phyloP scores from a whole-genome alignment of 2,329 filamentous ascomycete genomes.

The Botrytis paeoniae region DNA sequence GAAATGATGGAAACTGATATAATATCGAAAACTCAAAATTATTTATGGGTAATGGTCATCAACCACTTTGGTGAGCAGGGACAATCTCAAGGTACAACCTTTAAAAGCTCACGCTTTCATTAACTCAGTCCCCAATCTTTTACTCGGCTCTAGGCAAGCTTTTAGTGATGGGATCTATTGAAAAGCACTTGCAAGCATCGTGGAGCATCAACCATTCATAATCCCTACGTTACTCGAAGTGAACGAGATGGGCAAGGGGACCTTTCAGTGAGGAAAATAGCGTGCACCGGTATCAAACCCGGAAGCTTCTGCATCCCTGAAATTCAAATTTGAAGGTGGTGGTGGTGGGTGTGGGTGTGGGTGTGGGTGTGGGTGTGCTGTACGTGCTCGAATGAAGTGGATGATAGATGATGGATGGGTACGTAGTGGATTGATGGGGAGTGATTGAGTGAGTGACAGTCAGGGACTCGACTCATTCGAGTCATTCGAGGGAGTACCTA shows the following conservation, averaged over 20 bases:
- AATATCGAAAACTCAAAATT: constrained; percentile 4
- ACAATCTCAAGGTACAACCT: neutral
- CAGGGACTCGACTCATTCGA: neutral
- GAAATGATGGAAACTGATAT: neutral
- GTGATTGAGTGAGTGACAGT: neutral
- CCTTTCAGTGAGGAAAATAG: neutral
- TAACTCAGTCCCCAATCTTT: neutral
- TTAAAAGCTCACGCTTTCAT: neutral
- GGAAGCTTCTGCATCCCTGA: neutral
- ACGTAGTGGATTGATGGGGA: neutral
- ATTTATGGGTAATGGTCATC: neutral
- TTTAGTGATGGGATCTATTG: constrained; percentile 6
- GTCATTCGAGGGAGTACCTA: neutral
- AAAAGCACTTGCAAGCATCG: constrained; percentile 11
- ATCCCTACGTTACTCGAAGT: constrained; percentile 4
- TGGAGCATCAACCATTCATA: neutral
- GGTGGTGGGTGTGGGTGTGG: neutral
- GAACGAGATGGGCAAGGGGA: constrained; percentile 10
- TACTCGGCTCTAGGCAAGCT: constrained; percentile 13
- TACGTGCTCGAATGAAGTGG: neutral
- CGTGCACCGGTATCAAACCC: constrained; percentile 10
- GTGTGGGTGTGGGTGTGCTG: neutral
- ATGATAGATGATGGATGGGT: neutral
- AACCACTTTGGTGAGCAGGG: neutral
- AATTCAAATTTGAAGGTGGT: neutral